Conservation (phyloP, 2,329 filamentous ascomycete species). For the Colletotrichum tanaceti region DNA sequence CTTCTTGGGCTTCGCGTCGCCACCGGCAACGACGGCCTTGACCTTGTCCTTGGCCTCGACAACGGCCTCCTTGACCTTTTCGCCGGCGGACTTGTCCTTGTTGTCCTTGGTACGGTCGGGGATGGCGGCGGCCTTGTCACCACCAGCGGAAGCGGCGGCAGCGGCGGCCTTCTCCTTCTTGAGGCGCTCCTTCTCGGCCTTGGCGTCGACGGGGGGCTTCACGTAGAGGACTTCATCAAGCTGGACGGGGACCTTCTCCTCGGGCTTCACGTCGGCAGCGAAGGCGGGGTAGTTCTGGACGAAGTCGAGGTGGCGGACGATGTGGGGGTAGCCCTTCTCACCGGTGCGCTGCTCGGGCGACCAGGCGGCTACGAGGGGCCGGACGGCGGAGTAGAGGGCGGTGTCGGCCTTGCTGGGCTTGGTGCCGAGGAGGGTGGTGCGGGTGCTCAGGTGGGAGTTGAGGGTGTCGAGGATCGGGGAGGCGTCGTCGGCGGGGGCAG, state of each 20-base stretch:
- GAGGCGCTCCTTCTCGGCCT: conserved; percentile 94
- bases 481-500: conserved; percentile 63
- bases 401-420: conserved; percentile 92
- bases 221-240: conserved; percentile 84
- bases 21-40: conserved; percentile 53
- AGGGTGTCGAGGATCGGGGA: conserved; percentile 79
- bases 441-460: conserved; percentile 87
- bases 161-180: conserved; percentile 93
- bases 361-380: conserved; percentile 83
- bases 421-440: conserved; percentile 87
- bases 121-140: conserved; percentile 60
- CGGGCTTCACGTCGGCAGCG: conserved; percentile 74
- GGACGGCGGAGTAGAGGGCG: conserved; percentile 82
- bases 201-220: conserved; percentile 88
- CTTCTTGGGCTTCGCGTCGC: conserved; percentile 70
- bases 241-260: conserved; percentile 83
- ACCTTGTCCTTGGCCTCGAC: conserved; percentile 61
- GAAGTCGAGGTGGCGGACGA: conserved; percentile 92
- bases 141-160: conserved; percentile 59
- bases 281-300: conserved; percentile 89
- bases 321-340: conserved; percentile 87
- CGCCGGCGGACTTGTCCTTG: conserved; percentile 64
- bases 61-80: conserved; percentile 60
- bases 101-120: conserved; percentile 72
- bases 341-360: conserved; percentile 87